These are phyloP conservation scores for Oleoguttula mirabilis DNA, from an alignment of 495 filamentous ascomycete species.

Conservation along the genomic window DNA sequence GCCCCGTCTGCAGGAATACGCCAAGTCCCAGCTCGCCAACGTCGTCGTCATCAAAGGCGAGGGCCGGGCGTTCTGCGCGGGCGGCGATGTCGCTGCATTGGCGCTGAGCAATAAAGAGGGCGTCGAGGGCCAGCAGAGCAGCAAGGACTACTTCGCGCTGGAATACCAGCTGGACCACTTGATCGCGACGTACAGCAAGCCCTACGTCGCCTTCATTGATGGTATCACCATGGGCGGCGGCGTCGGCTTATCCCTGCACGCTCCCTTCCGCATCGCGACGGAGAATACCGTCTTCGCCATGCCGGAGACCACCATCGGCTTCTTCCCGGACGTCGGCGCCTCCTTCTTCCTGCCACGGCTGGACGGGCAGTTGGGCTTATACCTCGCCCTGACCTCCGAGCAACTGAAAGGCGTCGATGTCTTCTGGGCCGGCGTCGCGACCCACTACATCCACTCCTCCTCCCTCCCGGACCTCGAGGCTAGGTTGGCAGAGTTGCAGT, in stretches of 20 bases:
- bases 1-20: slow-evolving; percentile 54
- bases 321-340: slow-evolving; percentile 94
- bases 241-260: slow-evolving; percentile 86
- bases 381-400: slow-evolving; percentile 80
- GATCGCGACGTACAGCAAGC: slow-evolving; percentile 89
- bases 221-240: slow-evolving; percentile 97
- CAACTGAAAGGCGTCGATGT: slow-evolving; percentile 68
- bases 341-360: slow-evolving; percentile 90
- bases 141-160: slow-evolving; percentile 72
- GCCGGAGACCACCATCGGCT: slow-evolving; percentile 95
- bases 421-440: slow-evolving; percentile 38
- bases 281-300: slow-evolving; percentile 93
- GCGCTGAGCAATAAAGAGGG: slow-evolving; percentile 59
- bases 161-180: slow-evolving; percentile 93
- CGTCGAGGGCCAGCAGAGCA: slow-evolving; percentile 50
- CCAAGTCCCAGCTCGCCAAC: slow-evolving; percentile 59
- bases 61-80: slow-evolving; percentile 80
- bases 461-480: slow-evolving; percentile 65
- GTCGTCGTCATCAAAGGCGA: slow-evolving; percentile 84
- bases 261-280: slow-evolving; percentile 90
- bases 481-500: slow-evolving; percentile 77
- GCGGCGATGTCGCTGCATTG: slow-evolving; percentile 75
- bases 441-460: slow-evolving; percentile 58
- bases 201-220: slow-evolving; percentile 92
- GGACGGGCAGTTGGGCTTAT: slow-evolving; percentile 72